phyloP scores from a whole-genome alignment of 768 basidiomycete species.

The Terana coerulea region DNA sequence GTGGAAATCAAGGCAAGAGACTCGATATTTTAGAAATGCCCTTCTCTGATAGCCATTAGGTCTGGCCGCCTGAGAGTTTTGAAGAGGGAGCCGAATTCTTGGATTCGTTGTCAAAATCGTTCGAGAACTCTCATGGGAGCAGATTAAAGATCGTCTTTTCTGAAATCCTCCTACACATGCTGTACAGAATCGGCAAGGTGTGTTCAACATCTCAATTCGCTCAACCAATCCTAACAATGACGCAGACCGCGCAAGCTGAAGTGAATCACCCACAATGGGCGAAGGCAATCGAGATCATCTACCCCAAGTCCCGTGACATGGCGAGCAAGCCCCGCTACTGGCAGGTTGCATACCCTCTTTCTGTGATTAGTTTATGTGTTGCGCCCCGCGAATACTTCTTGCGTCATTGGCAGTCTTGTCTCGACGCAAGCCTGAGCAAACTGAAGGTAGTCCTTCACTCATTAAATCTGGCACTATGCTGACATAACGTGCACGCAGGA shows the following conservation, averaged over 20 bases:
- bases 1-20: conserved; percentile 71
- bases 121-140: conserved; percentile 78
- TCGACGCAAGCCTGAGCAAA: conserved; percentile 70
- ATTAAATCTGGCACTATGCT: neutral
- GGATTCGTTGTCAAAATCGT: conserved; percentile 77
- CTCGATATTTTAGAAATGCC: neutral
- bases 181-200: conserved; percentile 90
- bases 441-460: conserved; percentile 57
- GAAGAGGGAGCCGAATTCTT: conserved; percentile 93
- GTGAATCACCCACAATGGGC: conserved; percentile 96
- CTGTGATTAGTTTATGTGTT: conserved; percentile 80
- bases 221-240: conserved; percentile 6
- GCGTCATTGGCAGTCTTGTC: conserved; percentile 73
- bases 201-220: conserved; percentile 3
- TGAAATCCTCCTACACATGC: conserved; percentile 67
- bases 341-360: conserved; percentile 80
- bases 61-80: conserved; percentile 91
- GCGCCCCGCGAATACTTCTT: conserved; percentile 83
- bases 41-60: conserved; percentile 49
- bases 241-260: conserved; percentile 88
- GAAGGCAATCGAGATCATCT: conserved; percentile 82
- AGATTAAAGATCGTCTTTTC: conserved; percentile 83
- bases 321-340: conserved; percentile 88
- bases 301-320: conserved; percentile 80
- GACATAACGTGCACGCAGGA: conserved; percentile 46